These are phyloP conservation scores for Circinella minor DNA, from an alignment of 371 early-diverging fungal genomes.

Conservation along the genomic window DNA sequence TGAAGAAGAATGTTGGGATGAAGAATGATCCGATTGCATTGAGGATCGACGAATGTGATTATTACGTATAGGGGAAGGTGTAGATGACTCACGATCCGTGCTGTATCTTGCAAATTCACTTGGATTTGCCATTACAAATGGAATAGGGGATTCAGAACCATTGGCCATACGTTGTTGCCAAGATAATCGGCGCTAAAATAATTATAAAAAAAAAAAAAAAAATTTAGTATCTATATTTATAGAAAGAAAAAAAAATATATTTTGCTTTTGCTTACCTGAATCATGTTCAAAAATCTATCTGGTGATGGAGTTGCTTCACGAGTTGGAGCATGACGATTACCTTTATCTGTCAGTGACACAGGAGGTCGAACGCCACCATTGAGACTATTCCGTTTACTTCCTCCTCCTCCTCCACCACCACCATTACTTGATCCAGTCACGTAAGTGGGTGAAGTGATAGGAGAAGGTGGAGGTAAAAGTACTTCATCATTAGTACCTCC, in stretches of 20 bases:
- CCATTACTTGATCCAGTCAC: background rate
- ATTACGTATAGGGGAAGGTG: conserved; percentile 45
- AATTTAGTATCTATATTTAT: background rate
- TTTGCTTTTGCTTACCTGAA: conserved; percentile 22
- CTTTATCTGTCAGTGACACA: conserved; percentile 21
- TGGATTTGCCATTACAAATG: conserved; percentile 25
- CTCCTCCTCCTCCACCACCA: background rate
- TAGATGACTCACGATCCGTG: conserved; percentile 47
- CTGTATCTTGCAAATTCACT: conserved; percentile 40
- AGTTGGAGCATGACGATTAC: conserved; percentile 2
- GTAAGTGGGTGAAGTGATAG: conserved; percentile 22
- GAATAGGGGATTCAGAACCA: conserved; percentile 29
- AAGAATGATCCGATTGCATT: conserved; percentile 41
- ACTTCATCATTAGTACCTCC: conserved; percentile 17
- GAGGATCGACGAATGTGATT: conserved; percentile 50
- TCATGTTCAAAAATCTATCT: conserved; percentile 50
- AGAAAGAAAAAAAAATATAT: background rate
- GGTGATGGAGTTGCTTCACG: conserved; percentile 50
- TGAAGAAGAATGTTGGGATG: conserved; percentile 27
- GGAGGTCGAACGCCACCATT: conserved; percentile 23
- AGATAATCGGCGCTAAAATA: conserved; percentile 11
- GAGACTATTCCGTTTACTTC: background rate
- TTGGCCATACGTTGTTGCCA: conserved; percentile 30
- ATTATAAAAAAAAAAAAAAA: too few species aligned
- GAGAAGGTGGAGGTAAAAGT: conserved; percentile 22